Conservation (phyloP, 306 rosid species). For the Prunus padus region DNA sequence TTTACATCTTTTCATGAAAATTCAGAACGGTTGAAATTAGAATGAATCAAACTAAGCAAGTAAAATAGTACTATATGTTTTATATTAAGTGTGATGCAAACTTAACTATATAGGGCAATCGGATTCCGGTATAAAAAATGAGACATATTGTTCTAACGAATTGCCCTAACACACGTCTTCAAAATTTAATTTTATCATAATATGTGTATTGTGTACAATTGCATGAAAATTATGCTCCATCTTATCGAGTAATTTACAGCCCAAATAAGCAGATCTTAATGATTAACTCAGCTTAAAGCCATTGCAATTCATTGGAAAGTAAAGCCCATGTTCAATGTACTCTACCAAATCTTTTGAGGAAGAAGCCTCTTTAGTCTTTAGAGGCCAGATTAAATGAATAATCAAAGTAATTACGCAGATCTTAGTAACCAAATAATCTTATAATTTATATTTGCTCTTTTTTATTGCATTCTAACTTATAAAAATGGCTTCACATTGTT, state of each 20-base stretch:
- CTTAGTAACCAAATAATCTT: background rate
- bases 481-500: background rate
- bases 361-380: background rate
- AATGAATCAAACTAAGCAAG: background rate
- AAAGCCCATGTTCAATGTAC: conserved; percentile 9
- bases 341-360: conserved; percentile 9
- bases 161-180: too few relatives aligned
- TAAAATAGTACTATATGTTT: background rate
- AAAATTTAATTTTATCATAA: too few relatives aligned
- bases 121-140: too few relatives aligned
- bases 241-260: background rate
- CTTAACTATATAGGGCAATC: too few relatives aligned
- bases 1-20: background rate
- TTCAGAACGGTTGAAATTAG: background rate
- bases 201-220: too few relatives aligned
- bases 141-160: too few relatives aligned
- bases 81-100: too few relatives aligned
- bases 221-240: background rate
- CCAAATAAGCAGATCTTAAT: background rate
- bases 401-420: background rate
- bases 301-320: background rate
- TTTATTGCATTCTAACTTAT: background rate
- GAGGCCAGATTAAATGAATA: background rate
- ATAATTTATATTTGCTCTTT: background rate
- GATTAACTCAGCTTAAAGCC: background rate